Base-by-base conservation (phyloP, 306 rosid species). In the Fagus sylvatica region DNA sequence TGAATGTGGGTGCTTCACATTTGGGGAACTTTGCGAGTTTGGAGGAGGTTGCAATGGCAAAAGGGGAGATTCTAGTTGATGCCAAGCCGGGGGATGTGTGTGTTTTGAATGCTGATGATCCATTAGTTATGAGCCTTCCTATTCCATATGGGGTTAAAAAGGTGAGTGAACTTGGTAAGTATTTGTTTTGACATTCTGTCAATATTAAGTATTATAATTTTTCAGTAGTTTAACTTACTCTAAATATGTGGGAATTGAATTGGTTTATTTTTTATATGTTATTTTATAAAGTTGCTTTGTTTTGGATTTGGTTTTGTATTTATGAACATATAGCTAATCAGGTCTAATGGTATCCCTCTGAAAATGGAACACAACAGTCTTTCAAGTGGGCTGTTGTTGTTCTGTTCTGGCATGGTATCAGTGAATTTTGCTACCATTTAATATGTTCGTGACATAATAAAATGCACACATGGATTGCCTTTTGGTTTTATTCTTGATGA, bases 101-200 rank as follows among this genome's bases (percentile, higher is more conserved):
- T 74, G 85, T 82, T 72, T 22, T 83, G 34, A 78, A 83, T 53
- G 77, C 70, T 42, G 86, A 83, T 34, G 86, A 83, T 83, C 77
- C 86, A 9, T 40, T 78, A 13, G 82, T 82, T 34, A 74, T 78
- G 82, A 69, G 70, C 79, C 76, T 78, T 33, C 86, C 65, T n/a
- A 53, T 78, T 15, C 83, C 83, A 33, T 6, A 8, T 51, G 83
- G 83, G 42, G 80, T 78, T 74, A 71, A 83, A 53, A 83, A 43
- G 86, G 83, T 76, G 34, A 81, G 46, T 3, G 62, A 56, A 30
- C 34, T 57, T 28, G 22, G 64, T 10, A 30, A 19, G 12, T 57
- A 28, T 57, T 22, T 57, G 15, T 2, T 57, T 22, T 57, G 13
- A 3, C 33, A 57, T 57, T 57, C 33, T 28, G 9, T 57, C 36